phyloP scores from a whole-genome alignment of 2,329 filamentous ascomycete genomes.

The Aspergillus thermomutatus region DNA sequence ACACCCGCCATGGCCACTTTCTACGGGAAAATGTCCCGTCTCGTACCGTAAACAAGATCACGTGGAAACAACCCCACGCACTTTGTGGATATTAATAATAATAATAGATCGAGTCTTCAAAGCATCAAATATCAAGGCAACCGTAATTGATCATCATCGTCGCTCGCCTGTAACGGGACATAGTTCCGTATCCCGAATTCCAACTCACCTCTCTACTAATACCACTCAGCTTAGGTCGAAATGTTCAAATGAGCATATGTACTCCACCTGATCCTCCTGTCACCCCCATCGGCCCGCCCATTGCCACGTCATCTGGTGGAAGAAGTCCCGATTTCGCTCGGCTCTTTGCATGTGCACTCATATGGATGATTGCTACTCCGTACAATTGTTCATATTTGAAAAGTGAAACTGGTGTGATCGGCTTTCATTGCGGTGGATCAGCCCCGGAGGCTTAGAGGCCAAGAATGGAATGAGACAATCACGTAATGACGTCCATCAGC shows the following conservation, averaged over 20 bases:
- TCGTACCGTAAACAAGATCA: neutral
- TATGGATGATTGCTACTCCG: neutral
- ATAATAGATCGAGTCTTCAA: neutral
- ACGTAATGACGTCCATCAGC: neutral
- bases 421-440: neutral
- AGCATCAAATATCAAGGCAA: neutral
- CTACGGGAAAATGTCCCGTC: neutral
- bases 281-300: neutral
- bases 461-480: neutral
- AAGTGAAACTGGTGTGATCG: neutral
- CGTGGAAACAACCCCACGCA: neutral
- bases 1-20: neutral
- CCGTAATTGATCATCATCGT: neutral
- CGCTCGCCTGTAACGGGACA: neutral
- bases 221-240: neutral
- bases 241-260: neutral
- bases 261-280: neutral
- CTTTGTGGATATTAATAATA: neutral
- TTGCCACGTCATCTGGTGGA: neutral
- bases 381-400: neutral
- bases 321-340: neutral
- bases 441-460: neutral
- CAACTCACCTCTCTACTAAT: neutral
- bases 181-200: neutral
- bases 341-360: neutral